Percentiles rank a stretch among this genome's conserved stretches.
phyloP scores from a whole-genome alignment of 371 early-diverging fungal species.

The Basidiobolus meristosporus region DNA sequence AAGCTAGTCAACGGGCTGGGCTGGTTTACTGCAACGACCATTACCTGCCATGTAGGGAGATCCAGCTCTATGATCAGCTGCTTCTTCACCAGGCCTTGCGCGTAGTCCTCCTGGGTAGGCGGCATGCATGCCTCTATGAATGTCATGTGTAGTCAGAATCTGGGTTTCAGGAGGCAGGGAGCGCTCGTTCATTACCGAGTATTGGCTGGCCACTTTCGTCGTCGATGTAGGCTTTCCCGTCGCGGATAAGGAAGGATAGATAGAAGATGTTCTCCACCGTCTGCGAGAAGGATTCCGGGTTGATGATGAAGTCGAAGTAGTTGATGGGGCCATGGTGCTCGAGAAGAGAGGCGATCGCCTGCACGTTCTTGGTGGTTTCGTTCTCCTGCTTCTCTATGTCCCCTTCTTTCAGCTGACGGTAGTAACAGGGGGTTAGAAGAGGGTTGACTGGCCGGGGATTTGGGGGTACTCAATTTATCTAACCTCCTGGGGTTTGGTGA shows the following conservation, averaged over 20 bases:
- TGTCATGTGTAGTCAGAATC: slow-evolving; percentile 6
- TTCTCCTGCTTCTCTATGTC: slow-evolving; percentile 70
- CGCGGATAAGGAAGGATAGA: slow-evolving; percentile 74
- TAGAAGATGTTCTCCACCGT: slow-evolving; percentile 91
- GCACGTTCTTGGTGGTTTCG: slow-evolving; percentile 71
- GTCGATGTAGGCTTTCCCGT: slow-evolving; percentile 57
- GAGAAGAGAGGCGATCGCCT: slow-evolving; percentile 33
- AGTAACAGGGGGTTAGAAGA: slow-evolving; percentile 3
- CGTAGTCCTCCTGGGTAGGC: slow-evolving; percentile 39
- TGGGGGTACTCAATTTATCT: neutral
- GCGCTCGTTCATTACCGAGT: slow-evolving; percentile 13
- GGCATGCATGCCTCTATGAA: slow-evolving; percentile 24
- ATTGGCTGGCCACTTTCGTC: slow-evolving; percentile 49
- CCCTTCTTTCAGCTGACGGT: slow-evolving; percentile 30
- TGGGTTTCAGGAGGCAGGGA: neutral
- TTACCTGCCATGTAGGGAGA: slow-evolving; percentile 42
- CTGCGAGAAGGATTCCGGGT: slow-evolving; percentile 81
- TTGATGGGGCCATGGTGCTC: slow-evolving; percentile 37
- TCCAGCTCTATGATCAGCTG: slow-evolving; percentile 73
- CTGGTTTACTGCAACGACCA: too few species aligned
- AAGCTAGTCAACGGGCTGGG: too few species aligned
- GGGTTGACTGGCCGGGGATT: neutral
- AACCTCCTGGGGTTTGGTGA: slow-evolving; percentile 10
- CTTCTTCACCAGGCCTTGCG: slow-evolving; percentile 39
- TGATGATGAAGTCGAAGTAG: slow-evolving; percentile 70